These are phyloP conservation scores for Suillus bovinus DNA, from an alignment of 768 basidiomycete species.

Conservation along the genomic window DNA sequence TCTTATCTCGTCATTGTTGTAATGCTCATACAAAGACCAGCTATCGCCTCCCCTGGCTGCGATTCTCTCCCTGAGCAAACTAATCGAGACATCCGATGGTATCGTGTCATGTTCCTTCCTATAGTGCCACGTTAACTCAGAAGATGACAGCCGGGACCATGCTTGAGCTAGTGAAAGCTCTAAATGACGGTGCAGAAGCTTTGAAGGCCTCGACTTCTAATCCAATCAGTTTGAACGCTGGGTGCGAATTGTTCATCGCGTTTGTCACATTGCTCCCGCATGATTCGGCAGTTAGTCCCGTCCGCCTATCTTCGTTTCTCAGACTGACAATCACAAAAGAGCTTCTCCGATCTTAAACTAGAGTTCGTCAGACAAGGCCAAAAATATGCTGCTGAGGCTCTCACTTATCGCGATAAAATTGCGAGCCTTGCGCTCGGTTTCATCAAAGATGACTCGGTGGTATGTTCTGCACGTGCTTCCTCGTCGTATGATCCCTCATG, in stretches of 20 bases:
- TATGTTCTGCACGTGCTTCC: constrained; percentile 36
- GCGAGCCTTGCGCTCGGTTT: constrained; percentile 87
- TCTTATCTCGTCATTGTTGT: not conserved
- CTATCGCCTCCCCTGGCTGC: constrained; percentile 86
- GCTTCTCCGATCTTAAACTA: constrained; percentile 79
- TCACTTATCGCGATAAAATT: constrained; percentile 87
- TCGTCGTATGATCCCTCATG: constrained; percentile 17
- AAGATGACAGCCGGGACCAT: constrained; percentile 73
- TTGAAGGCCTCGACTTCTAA: constrained; percentile 68
- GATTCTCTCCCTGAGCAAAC: constrained; percentile 79
- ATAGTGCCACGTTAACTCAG: not conserved
- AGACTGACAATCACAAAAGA: constrained; percentile 42
- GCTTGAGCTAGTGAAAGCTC: constrained; percentile 86
- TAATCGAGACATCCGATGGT: constrained; percentile 82
- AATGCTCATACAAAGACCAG: constrained; percentile 36
- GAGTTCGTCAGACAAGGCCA: constrained; percentile 82
- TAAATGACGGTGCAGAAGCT: constrained; percentile 70
- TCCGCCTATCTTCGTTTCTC: constrained; percentile 14
- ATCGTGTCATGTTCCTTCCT: constrained; percentile 20
- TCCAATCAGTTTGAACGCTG: constrained; percentile 84
- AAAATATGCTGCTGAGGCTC: constrained; percentile 73
- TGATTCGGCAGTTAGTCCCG: constrained; percentile 66
- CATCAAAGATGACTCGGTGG: constrained; percentile 93
- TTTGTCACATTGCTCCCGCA: constrained; percentile 86
- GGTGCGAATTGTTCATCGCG: constrained; percentile 87